Percentiles rank a stretch among this genome's conserved stretches.
Conservation (phyloP, 1,139 yeast species). For the Sugiyamaella grinbergsii region DNA sequence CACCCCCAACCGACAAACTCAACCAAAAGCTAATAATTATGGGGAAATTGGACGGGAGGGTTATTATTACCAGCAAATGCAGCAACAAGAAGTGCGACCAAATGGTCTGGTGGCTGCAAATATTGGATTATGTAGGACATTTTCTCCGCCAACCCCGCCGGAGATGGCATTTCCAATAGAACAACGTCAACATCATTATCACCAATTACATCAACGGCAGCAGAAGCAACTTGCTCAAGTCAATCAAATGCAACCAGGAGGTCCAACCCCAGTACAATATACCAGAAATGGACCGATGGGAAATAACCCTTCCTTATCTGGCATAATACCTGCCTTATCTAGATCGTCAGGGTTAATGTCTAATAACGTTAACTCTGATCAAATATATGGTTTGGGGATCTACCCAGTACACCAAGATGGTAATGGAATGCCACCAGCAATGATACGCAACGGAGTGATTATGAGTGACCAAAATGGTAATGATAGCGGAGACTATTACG, state of each 20-base stretch:
- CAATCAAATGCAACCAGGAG: not conserved
- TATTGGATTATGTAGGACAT: not conserved
- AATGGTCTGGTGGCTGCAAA: not conserved
- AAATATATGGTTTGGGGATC: slow-evolving; percentile 13
- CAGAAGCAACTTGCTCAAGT: slow-evolving; percentile 5
- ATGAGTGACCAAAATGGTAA: slow-evolving; percentile 10
- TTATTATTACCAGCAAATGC: slow-evolving; percentile 2
- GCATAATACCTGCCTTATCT: slow-evolving; percentile 10
- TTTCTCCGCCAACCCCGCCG: slow-evolving; percentile 2
- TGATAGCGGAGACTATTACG: slow-evolving; percentile 7
- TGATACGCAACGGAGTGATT: slow-evolving; percentile 5
- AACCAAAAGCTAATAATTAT: not conserved
- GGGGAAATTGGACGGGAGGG: not conserved
- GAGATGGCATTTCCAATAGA: not conserved
- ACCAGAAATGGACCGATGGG: not conserved
- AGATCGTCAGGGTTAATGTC: slow-evolving; percentile 15
- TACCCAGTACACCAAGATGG: slow-evolving; percentile 13
- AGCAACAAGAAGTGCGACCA: not conserved
- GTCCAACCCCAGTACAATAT: slow-evolving; percentile 2
- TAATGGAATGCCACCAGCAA: not conserved
- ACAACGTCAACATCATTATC: slow-evolving; percentile 8
- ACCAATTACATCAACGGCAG: not conserved
- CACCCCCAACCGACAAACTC: slow-evolving; percentile 1
- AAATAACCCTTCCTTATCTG: not conserved
- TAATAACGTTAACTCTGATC: slow-evolving; percentile 12